These are phyloP conservation scores for Kalanchoe fedtschenkoi DNA, from an alignment of 164 flowering plant genomes.

Conservation along the genomic window DNA sequence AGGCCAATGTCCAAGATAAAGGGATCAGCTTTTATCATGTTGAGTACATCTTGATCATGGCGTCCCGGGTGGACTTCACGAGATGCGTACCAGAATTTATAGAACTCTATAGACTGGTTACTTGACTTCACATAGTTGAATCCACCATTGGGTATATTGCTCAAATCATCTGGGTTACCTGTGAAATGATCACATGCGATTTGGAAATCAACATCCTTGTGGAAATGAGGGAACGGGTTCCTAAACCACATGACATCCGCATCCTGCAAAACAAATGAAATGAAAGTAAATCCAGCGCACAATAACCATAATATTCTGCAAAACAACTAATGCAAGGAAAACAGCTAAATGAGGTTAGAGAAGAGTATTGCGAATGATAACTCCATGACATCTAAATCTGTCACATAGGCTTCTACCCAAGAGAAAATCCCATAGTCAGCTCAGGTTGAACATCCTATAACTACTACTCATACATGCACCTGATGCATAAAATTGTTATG, in stretches of 20 bases:
- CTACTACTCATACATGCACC: neutral
- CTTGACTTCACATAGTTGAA: constrained; percentile 62
- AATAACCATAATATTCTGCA: neutral
- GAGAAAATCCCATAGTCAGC: neutral
- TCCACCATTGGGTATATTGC: constrained; percentile 74
- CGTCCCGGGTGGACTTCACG: constrained; percentile 36
- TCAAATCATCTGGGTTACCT: constrained; percentile 34
- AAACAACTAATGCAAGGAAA: neutral
- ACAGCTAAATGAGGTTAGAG: neutral
- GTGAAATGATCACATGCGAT: constrained; percentile 67
- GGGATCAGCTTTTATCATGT: constrained; percentile 42
- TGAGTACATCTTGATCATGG: constrained; percentile 80
- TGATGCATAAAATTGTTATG: neutral
- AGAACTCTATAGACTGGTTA: constrained; percentile 51
- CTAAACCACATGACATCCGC: constrained; percentile 88
- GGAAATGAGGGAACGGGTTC: constrained; percentile 58
- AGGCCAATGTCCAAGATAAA: constrained; percentile 31
- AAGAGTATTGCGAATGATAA: neutral
- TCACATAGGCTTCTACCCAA: neutral
- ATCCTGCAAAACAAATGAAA: constrained; percentile 39
- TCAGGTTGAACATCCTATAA: neutral
- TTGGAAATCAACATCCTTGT: constrained; percentile 64
- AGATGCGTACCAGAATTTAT: constrained; percentile 66
- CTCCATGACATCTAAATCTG: neutral
- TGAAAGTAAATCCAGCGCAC: neutral